These are phyloP conservation scores for Aureobasidium sp. DNA, from an alignment of 2,329 filamentous ascomycete species.

Conservation along the genomic window DNA sequence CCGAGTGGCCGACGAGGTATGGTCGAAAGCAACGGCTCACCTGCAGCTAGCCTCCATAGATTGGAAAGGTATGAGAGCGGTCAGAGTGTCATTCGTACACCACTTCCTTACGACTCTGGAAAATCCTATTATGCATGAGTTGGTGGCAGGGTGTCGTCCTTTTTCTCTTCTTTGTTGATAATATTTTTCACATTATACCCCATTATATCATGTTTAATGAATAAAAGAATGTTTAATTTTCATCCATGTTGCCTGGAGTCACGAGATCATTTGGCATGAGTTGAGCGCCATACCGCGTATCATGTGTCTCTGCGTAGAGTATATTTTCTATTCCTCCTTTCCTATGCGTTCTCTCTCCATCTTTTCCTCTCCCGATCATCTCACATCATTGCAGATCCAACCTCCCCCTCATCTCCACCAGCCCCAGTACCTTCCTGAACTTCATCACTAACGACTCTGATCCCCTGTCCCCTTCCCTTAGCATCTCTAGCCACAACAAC, in stretches of 20 bases:
- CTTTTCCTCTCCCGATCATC: too few species aligned
- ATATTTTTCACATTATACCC: background rate
- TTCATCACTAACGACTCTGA: conserved; percentile 1
- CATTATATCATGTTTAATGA: background rate
- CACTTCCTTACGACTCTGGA: background rate
- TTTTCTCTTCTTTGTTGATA: conserved; percentile 4
- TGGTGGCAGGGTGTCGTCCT: background rate
- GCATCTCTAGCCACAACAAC: conserved; percentile 10
- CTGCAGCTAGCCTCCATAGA: conserved; percentile 1
- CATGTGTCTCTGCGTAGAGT: too few species aligned
- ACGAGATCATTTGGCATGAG: too few species aligned
- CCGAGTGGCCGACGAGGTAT: background rate
- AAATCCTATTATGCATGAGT: background rate
- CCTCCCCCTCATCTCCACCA: background rate
- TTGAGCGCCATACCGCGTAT: too few species aligned
- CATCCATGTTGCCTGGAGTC: too few species aligned
- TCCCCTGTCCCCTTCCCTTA: conserved; percentile 1
- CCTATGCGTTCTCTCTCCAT: too few species aligned
- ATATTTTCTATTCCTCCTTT: too few species aligned
- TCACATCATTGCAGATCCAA: too few species aligned
- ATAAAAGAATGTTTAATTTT: conserved; percentile 9
- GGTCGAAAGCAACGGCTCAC: background rate
- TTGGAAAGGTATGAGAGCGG: conserved; percentile 1
- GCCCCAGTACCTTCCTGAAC: background rate
- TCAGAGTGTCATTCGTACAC: background rate